phyloP scores from a whole-genome alignment of 2,329 filamentous ascomycete species.

The Diplodia scrobiculata region DNA sequence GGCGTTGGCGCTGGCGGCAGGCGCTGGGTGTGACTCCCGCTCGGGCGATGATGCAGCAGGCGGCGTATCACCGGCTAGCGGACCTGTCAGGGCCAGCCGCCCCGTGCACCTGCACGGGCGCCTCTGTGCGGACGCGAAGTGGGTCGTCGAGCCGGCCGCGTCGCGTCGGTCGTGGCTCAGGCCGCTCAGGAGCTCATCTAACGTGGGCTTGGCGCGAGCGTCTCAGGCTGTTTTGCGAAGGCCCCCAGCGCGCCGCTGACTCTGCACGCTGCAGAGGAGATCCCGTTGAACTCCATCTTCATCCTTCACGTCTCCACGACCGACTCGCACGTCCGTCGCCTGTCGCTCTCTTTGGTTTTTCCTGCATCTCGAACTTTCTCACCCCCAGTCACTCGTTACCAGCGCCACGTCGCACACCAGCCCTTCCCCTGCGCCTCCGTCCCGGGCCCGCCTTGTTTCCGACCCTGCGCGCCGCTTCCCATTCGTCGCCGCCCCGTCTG shows the following conservation, averaged over 20 bases:
- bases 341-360: constrained; percentile 21
- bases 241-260: constrained; percentile 25
- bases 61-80: constrained; percentile 5
- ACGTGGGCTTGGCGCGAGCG: constrained; percentile 20
- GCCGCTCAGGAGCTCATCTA: constrained; percentile 28
- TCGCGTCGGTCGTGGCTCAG: constrained; percentile 22
- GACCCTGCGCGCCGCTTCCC: constrained; percentile 26
- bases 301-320: constrained; percentile 24
- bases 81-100: constrained; percentile 11
- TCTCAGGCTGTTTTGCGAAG: constrained; percentile 24
- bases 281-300: constrained; percentile 21
- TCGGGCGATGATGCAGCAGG: constrained; percentile 1
- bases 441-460: constrained; percentile 30
- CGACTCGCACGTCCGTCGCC: constrained; percentile 21
- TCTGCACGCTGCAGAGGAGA: constrained; percentile 25
- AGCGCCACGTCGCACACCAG: constrained; percentile 19
- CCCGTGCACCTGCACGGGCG: neutral
- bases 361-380: constrained; percentile 18
- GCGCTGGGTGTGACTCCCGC: neutral
- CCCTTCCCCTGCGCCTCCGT: constrained; percentile 31
- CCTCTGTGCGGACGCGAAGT: constrained; percentile 12
- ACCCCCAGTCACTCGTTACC: constrained; percentile 46
- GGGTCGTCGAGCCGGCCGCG: constrained; percentile 2
- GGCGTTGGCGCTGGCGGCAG: constrained; percentile 2
- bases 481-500: constrained; percentile 24